phyloP scores from a whole-genome alignment of 345 rosid genomes.

The Salix koriyanagi region DNA sequence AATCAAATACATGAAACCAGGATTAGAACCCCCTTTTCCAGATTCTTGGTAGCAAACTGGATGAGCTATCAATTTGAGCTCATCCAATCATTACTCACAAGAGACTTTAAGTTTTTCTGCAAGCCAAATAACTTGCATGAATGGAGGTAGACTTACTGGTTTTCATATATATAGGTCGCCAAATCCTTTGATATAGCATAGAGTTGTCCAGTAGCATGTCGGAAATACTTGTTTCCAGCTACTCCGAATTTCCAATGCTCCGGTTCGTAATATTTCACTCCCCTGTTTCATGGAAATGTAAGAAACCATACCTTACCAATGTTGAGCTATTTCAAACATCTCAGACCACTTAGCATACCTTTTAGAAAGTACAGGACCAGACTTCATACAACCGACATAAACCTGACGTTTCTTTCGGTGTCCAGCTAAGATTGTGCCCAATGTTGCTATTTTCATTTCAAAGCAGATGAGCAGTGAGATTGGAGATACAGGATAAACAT shows the following conservation, averaged over 20 bases:
- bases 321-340: neutral
- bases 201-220: constrained; percentile 86
- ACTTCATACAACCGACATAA: constrained; percentile 93
- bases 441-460: constrained; percentile 44
- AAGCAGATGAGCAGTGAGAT: constrained; percentile 2
- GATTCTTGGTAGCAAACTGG: neutral
- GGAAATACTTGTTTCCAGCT: constrained; percentile 70
- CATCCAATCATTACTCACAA: neutral
- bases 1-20: neutral
- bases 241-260: constrained; percentile 90
- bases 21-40: neutral
- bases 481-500: neutral
- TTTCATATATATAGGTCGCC: constrained; percentile 62
- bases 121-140: neutral
- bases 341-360: constrained; percentile 43
- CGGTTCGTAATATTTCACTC: constrained; percentile 82
- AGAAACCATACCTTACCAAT: neutral
- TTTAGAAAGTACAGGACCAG: constrained; percentile 80
- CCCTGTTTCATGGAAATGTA: constrained; percentile 36
- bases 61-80: neutral
- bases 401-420: constrained; percentile 53
- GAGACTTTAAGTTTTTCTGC: neutral
- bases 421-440: constrained; percentile 45
- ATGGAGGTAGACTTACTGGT: constrained; percentile 49
- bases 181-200: constrained; percentile 86